Evolutionary conservation across 1,139 yeast genomes (phyloP).

Genomic region (Candida sp.): DNA sequence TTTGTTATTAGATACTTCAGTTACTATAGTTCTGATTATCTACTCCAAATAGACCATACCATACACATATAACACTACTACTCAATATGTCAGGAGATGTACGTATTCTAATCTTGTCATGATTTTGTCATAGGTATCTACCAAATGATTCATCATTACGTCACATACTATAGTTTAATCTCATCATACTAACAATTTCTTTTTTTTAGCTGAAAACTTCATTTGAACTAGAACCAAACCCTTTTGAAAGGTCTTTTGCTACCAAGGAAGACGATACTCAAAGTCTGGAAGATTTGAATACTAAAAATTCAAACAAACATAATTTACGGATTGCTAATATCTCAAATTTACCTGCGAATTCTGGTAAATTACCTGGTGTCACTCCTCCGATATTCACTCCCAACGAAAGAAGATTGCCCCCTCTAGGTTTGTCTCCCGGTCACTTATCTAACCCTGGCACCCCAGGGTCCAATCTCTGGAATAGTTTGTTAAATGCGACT

Average conservation of each 20-base stretch:
- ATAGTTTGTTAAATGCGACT: conserved; percentile 27
- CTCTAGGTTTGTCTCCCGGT: conserved; percentile 43
- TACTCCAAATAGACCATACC: too few relatives aligned
- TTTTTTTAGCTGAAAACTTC: conserved; percentile 36
- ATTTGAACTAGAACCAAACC: conserved; percentile 88
- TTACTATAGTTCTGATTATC: too few relatives aligned
- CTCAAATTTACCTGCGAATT: conserved; percentile 16
- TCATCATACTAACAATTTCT: conserved; percentile 16
- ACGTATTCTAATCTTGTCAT: too few relatives aligned
- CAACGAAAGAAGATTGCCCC: conserved; percentile 60
- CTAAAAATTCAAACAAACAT: conserved; percentile 21
- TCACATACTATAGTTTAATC: conserved; percentile 6
- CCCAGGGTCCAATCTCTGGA: conserved; percentile 48
- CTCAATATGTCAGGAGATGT: conserved; percentile 28
- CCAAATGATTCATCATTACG: conserved; percentile 8
- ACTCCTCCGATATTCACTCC: conserved; percentile 61
- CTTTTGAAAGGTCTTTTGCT: conserved; percentile 94
- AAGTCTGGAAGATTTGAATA: conserved; percentile 4
- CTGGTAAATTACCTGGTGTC: conserved; percentile 33
- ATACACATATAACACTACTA: too few relatives aligned
- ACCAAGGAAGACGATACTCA: conserved; percentile 28
- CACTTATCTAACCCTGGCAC: conserved; percentile 43
- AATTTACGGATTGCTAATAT: conserved; percentile 34
- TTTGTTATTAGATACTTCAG: too few relatives aligned
- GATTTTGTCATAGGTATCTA: too few relatives aligned